Evolutionary conservation across 2,329 filamentous ascomycete species (phyloP), one percentile per base, ranked within the genome.

Genomic region (Venturia oleaginea): DNA sequence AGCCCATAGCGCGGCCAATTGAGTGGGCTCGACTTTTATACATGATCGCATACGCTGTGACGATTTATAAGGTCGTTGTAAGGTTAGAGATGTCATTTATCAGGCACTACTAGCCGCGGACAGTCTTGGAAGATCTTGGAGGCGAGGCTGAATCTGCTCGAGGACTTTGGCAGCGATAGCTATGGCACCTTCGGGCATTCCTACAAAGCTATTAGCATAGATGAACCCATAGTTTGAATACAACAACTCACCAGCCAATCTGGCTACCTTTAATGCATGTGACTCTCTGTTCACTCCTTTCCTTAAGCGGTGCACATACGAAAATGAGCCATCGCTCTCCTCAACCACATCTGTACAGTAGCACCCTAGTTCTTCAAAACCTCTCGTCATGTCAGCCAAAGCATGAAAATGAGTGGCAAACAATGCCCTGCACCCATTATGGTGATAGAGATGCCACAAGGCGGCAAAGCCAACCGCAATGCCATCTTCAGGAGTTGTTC

Each of bases 331-430:
- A 0, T 85, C 84, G 0, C 80, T 76, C 8, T 78, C 80, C 1
- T 69, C 70, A 61, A 89, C 81, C 10, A 99, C 85, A 75, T 97
- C 91, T 0, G 94, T 97, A 74, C 93, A 97, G 74, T 93, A 97
- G 69, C 85, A 85, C 46, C 84, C 88, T 61, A 96, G 78, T 43
- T 77, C 74, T 22, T 82, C 76, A 66, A 85, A 82, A 7, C 80
- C 78, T 8, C 74, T 74, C 0, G 89, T 90, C 79, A 95, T 84
- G 71, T 96, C 92, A 2, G 89, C 88, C 6, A 99, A 79, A 3
- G 77, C 80, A 75, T 99, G 93, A 71, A 97, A 99, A 75, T 99
- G 94, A 19, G 94, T 97, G 0, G 94, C 94, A 74, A 99, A 99
- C 51, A 99, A 80, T 0, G 89, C 86, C 17, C 94, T 84, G 72